Evolutionary conservation across 1,284 basidiomycete species (phyloP), one percentile per base, ranked within the genome.

Genomic region (Schizophyllum amplum): DNA sequence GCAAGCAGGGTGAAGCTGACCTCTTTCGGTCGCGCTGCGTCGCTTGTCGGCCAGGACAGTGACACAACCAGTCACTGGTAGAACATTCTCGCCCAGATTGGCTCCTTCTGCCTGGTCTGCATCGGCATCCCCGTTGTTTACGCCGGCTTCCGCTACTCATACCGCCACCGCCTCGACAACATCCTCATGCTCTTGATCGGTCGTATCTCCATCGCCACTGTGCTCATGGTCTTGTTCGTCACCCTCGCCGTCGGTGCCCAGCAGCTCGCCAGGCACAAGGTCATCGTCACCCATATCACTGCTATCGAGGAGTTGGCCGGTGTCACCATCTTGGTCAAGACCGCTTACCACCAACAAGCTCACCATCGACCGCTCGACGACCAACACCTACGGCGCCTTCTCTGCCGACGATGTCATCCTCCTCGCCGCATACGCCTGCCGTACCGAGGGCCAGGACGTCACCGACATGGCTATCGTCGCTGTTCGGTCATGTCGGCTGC

Each of bases 311-410:
- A 96, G 74, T 81, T 98, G 67, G 94, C 94, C 53, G 94, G 94
- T 78, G 94, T 97, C 68, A 96, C 94, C 68, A 97, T 98, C 67
- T 81, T 98, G 58, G 84, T 97, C 94, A 26, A 93, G 94, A 75
- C 97, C 94, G 54, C 83, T 97, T 60, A 98, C 95, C 66, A 96
- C 95, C 79, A 98, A 98, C 86, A 97, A 98, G 81, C 91, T 98
- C 66, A 97, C 94, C 68, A 97, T 98, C 67, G 94, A 98, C 76
- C 90, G 84, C 69, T 82, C 86, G 69, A 94, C 93, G 66, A 89
- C 98, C 75, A 88, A 89, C 68, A 94, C 90, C 27, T 98, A 98
- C 75, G 87, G 89, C 60, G 83, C 88, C 62, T 95, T 93, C 83
- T 85, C 84, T 59, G 80, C 88, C 49, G 92, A 96, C 57, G 93